Conservation (phyloP, 495 filamentous ascomycete genomes). For the Aspergillus ellipticus region DNA sequence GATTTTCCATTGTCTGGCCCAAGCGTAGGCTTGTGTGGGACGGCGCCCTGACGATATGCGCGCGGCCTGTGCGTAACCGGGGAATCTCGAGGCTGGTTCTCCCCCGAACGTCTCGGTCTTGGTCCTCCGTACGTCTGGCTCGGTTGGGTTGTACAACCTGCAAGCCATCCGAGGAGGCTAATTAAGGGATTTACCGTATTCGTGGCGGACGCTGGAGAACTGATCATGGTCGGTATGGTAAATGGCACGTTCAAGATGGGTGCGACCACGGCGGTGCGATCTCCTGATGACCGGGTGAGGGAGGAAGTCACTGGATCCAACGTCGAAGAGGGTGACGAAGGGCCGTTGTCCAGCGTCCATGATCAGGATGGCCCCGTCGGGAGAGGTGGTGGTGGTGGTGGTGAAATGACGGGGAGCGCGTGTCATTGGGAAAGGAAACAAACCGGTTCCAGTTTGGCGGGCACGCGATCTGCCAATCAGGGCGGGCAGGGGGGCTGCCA, state of each 20-base stretch:
- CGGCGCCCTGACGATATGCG: constrained; percentile 17
- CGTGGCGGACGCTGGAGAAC: no score
- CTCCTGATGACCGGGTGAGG: no score
- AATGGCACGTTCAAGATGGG: no score
- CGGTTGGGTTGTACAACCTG: constrained; percentile 12
- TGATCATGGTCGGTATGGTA: no score
- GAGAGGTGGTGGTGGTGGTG: no score
- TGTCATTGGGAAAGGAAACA: constrained; percentile 1
- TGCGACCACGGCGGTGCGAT: no score
- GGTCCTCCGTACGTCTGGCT: not conserved
- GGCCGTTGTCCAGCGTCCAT: no score
- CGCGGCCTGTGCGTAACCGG: constrained; percentile 21
- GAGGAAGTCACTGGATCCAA: no score
- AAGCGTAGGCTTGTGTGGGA: constrained; percentile 13
- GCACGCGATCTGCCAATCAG: constrained; percentile 1
- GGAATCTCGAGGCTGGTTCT: not conserved
- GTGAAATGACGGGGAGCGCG: not conserved
- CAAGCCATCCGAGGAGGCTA: constrained; percentile 17
- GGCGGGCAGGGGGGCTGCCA: not conserved
- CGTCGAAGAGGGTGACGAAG: no score
- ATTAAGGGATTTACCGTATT: not conserved
- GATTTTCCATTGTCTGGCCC: constrained; percentile 6
- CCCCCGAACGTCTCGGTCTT: not conserved
- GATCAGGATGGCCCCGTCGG: no score
- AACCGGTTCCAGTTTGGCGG: constrained; percentile 7